phyloP scores from a whole-genome alignment of 78 protist genomes.

The Dictyostelium capitatum region DNA sequence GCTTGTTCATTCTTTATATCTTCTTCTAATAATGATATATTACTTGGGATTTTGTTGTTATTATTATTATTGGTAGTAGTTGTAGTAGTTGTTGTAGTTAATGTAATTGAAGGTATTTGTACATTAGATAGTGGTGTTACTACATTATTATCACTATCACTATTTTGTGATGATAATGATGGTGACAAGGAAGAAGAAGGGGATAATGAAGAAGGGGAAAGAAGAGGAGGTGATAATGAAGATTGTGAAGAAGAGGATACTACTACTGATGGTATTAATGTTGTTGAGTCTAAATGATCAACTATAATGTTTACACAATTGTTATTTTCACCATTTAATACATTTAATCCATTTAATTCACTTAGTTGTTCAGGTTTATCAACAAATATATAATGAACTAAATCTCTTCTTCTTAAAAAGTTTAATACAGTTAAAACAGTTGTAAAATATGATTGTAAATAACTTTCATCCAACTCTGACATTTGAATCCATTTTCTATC shows the following conservation, averaged over 20 bases:
- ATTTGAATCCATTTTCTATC: conserved; percentile 65
- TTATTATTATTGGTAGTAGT: not conserved
- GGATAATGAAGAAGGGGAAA: too few relatives aligned
- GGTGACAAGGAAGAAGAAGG: too few relatives aligned
- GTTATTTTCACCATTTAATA: not conserved
- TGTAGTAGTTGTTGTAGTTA: not conserved
- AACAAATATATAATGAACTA: conserved; percentile 45
- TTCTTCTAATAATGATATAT: conserved; percentile 4
- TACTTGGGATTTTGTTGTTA: not conserved
- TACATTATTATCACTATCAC: not conserved
- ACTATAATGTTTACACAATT: not conserved
- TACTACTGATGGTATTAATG: too few relatives aligned
- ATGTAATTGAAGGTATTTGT: not conserved
- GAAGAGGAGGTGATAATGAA: not conserved
- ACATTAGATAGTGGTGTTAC: not conserved
- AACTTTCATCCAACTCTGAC: not conserved
- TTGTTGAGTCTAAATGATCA: not conserved
- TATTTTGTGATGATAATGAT: not conserved
- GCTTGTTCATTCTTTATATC: not conserved
- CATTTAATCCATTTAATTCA: conserved; percentile 17
- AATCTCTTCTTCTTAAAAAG: conserved; percentile 55
- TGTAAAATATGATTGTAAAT: not conserved
- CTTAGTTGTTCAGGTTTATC: conserved; percentile 32
- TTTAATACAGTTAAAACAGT: conserved; percentile 20
- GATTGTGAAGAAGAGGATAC: not conserved